Evolutionary conservation across 192 early-diverging fungal species (phyloP).

Genomic region (Entophlyctis helioformis): DNA sequence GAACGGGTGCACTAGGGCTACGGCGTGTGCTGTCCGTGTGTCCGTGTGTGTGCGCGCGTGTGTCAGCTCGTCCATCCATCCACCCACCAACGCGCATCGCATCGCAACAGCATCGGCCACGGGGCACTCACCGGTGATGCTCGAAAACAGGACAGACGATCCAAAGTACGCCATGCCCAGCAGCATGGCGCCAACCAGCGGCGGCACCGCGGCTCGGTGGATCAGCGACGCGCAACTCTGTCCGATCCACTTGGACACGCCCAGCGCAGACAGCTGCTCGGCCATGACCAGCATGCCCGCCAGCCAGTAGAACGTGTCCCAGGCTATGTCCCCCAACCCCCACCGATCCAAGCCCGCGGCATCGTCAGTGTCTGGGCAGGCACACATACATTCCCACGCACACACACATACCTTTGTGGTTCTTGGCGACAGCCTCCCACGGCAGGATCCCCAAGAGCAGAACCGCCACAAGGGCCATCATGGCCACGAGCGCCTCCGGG

Average conservation of each 20-base stretch:
- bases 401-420: conserved; percentile 40
- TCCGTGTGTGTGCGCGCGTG: too few relatives aligned
- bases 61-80: too few relatives aligned
- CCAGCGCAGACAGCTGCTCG: conserved; percentile 56
- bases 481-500: conserved; percentile 57
- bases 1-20: conserved; percentile 57
- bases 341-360: background rate
- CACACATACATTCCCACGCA: background rate
- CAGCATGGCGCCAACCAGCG: conserved; percentile 20
- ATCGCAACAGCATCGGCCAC: too few relatives aligned
- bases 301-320: conserved; percentile 77
- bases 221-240: conserved; percentile 19
- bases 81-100: too few relatives aligned
- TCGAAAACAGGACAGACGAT: conserved; percentile 59
- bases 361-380: background rate
- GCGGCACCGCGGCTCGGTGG: conserved; percentile 23
- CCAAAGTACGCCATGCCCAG: conserved; percentile 50
- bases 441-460: conserved; percentile 42
- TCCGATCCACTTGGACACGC: conserved; percentile 57
- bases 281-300: conserved; percentile 67
- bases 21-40: too few relatives aligned
- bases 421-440: conserved; percentile 56
- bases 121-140: too few relatives aligned
- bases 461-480: conserved; percentile 43
- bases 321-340: conserved; percentile 13